Evolutionary conservation across 768 basidiomycete species (phyloP).

Genomic region (Dendrothele bispora): DNA sequence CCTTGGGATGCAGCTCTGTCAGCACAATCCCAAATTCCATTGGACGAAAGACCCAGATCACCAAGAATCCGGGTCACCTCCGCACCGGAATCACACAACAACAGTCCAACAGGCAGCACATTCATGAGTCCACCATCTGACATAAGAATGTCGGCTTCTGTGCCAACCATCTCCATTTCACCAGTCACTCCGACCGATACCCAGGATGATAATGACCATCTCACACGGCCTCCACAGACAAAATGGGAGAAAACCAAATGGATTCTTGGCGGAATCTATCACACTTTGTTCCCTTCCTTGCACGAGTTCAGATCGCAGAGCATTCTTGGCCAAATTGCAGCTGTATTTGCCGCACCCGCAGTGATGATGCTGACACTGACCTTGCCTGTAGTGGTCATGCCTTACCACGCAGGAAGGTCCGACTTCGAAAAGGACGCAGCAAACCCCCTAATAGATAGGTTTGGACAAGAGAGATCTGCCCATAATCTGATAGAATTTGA

Average conservation of each 20-base stretch:
- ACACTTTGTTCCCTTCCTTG: slow-evolving; percentile 85
- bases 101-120: slow-evolving; percentile 10
- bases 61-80: slow-evolving; percentile 30
- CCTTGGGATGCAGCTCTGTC: slow-evolving; percentile 51
- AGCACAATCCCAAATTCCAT: slow-evolving; percentile 44
- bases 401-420: too few relatives aligned
- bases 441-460: slow-evolving; percentile 40
- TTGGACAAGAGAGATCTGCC: slow-evolving; percentile 29
- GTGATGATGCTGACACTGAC: slow-evolving; percentile 86
- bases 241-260: slow-evolving; percentile 38
- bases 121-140: slow-evolving; percentile 10
- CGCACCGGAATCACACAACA: slow-evolving; percentile 21
- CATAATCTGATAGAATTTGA: slow-evolving; percentile 66
- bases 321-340: slow-evolving; percentile 66
- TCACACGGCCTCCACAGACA: slow-evolving; percentile 36
- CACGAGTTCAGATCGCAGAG: slow-evolving; percentile 73
- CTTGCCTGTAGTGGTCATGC: slow-evolving; percentile 82
- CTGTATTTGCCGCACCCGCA: slow-evolving; percentile 83
- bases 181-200: slow-evolving; percentile 49
- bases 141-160: slow-evolving; percentile 25
- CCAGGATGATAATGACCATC: slow-evolving; percentile 43
- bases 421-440: too few relatives aligned
- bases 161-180: slow-evolving; percentile 59
- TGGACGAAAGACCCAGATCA: slow-evolving; percentile 53
- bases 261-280: slow-evolving; percentile 41